A percentile compares a stretch with the other conserved stretches of the same genome.
These are phyloP conservation scores for Prunus dulcis DNA, from an alignment of 306 rosid genomes.

Conservation along the genomic window DNA sequence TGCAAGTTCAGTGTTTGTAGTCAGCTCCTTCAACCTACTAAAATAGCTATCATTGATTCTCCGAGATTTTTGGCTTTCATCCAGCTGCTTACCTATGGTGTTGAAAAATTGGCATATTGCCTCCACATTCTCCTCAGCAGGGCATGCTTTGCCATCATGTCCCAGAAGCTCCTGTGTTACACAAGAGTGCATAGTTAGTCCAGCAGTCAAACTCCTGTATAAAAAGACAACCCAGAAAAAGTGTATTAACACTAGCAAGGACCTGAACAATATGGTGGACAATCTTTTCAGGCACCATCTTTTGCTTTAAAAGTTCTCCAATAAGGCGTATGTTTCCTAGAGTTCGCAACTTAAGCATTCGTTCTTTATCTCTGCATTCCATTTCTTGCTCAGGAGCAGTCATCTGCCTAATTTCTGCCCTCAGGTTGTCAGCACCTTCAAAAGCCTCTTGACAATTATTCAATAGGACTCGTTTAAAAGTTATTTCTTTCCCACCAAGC, in stretches of 20 bases:
- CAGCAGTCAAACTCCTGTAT: not conserved
- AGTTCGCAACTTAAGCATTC: conserved; percentile 37
- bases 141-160: conserved; percentile 27
- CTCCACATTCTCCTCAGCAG: conserved; percentile 47
- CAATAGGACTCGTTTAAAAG: conserved; percentile 38
- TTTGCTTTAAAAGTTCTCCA: conserved; percentile 43
- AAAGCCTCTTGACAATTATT: conserved; percentile 43
- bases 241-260: not conserved
- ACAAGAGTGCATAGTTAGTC: conserved; percentile 8
- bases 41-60: conserved; percentile 73
- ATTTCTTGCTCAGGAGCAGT: conserved; percentile 36
- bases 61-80: conserved; percentile 68
- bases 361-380: conserved; percentile 42
- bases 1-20: conserved; percentile 58
- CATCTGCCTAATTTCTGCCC: conserved; percentile 40
- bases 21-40: conserved; percentile 65
- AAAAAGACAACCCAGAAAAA: not conserved
- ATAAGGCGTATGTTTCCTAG: conserved; percentile 46
- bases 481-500: conserved; percentile 33
- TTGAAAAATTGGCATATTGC: conserved; percentile 68
- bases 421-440: conserved; percentile 38
- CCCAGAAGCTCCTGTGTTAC: conserved; percentile 35
- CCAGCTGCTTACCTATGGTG: conserved; percentile 89
- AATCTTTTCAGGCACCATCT: conserved; percentile 43
- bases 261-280: conserved; percentile 50